Evolutionary conservation across 495 filamentous ascomycete genomes (phyloP).

Genomic region (Trichoderma parareesei): DNA sequence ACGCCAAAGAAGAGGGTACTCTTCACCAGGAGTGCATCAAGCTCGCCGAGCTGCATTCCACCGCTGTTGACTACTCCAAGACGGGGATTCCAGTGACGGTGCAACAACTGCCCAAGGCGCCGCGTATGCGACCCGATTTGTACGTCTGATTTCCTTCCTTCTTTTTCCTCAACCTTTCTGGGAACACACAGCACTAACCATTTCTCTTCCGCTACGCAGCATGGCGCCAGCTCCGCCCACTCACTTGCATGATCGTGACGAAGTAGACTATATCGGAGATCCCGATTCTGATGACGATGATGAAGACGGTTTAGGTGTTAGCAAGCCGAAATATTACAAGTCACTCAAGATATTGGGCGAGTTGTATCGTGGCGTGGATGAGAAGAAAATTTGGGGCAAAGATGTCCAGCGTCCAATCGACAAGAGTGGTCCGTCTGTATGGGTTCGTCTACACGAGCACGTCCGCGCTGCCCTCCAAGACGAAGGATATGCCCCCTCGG

Average conservation of each 20-base stretch:
- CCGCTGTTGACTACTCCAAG: constrained; percentile 78
- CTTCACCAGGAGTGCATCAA: constrained; percentile 47
- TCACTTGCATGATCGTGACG: constrained; percentile 36
- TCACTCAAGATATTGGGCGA: constrained; percentile 63
- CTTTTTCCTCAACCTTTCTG: neutral
- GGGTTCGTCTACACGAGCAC: constrained; percentile 22
- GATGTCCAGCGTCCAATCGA: constrained; percentile 36
- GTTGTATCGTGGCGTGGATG: constrained; percentile 68
- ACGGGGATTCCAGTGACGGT: constrained; percentile 58
- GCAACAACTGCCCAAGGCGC: constrained; percentile 20
- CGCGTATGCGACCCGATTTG: constrained; percentile 33
- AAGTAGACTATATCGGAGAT: constrained; percentile 36
- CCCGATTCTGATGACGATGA: constrained; percentile 27
- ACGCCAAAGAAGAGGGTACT: constrained; percentile 49
- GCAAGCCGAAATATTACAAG: constrained; percentile 49
- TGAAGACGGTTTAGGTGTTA: constrained; percentile 47
- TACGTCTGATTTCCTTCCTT: constrained; percentile 15
- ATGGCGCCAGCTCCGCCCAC: constrained; percentile 58
- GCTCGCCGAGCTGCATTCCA: constrained; percentile 64
- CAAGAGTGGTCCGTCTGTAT: constrained; percentile 23
- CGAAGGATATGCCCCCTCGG: neutral
- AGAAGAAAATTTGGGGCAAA: constrained; percentile 53
- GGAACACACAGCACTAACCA: neutral
- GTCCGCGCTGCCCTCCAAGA: neutral
- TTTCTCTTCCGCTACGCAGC: constrained; percentile 19